These are phyloP conservation scores for Narthecium ossifragum DNA, from an alignment of 106 monocot species.

Conservation along the genomic window DNA sequence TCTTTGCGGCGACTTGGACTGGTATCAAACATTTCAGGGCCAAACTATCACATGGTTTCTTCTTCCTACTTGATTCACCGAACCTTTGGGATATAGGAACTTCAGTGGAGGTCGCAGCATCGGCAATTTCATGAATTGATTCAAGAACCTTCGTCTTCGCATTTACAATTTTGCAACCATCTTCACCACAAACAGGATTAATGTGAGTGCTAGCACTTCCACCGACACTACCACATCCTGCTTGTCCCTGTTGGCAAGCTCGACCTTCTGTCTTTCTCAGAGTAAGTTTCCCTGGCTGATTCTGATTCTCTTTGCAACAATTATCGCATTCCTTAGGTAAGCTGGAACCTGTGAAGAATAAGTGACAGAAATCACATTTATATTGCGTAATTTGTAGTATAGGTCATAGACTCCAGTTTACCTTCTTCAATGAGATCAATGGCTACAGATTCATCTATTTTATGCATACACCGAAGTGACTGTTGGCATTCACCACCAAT, in stretches of 20 bases:
- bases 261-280: not conserved
- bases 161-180: not conserved
- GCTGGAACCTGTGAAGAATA: constrained; percentile 13
- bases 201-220: too few relatives aligned
- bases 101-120: constrained; percentile 2
- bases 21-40: not conserved
- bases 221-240: not conserved
- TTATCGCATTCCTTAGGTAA: constrained; percentile 4
- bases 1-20: not conserved
- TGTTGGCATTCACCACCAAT: constrained; percentile 5
- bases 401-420: not conserved
- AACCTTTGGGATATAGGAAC: not conserved
- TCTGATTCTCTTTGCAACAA: constrained; percentile 2
- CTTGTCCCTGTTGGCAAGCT: not conserved
- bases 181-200: not conserved
- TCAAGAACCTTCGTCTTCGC: constrained; percentile 6
- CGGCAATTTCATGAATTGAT: constrained; percentile 6
- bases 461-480: constrained; percentile 2
- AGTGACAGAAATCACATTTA: not conserved
- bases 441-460: constrained; percentile 6
- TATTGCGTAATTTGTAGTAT: not conserved
- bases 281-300: constrained; percentile 3
- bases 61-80: constrained; percentile 1
- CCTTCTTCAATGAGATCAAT: constrained; percentile 15
- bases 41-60: not conserved